These are phyloP conservation scores for Butyriboletus loyo DNA, from an alignment of 768 basidiomycete genomes.

Conservation along the genomic window DNA sequence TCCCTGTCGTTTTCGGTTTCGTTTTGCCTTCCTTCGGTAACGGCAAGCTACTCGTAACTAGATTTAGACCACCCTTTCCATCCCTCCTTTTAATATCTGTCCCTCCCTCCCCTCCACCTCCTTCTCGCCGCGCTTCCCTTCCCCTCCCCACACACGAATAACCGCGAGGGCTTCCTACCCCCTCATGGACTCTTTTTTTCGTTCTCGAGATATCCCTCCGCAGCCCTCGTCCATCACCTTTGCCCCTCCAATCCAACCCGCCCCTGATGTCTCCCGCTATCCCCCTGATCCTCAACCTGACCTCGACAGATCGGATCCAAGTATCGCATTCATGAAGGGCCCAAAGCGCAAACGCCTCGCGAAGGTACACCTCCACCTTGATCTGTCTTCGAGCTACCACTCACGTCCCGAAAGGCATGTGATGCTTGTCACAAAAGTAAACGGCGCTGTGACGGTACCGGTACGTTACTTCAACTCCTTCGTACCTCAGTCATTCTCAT, in stretches of 20 bases:
- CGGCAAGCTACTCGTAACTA: slow-evolving; percentile 25
- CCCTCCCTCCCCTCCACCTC: slow-evolving; percentile 1
- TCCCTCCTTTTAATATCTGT: slow-evolving; percentile 26
- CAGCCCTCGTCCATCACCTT: slow-evolving; percentile 24
- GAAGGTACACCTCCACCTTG: slow-evolving; percentile 36
- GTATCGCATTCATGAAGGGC: slow-evolving; percentile 46
- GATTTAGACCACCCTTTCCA: slow-evolving; percentile 29
- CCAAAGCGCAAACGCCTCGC: slow-evolving; percentile 54
- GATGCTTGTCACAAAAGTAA: slow-evolving; percentile 86
- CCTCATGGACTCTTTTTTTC: slow-evolving; percentile 38
- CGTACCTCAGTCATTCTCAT: slow-evolving; percentile 5
- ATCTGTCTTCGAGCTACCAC: not conserved
- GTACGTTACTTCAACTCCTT: slow-evolving; percentile 37
- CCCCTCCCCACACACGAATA: not conserved
- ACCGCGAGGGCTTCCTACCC: not conserved
- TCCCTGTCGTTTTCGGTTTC: slow-evolving; percentile 17
- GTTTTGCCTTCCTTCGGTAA: slow-evolving; percentile 21
- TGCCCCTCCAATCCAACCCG: slow-evolving; percentile 17
- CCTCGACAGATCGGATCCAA: slow-evolving; percentile 30
- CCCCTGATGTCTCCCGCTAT: slow-evolving; percentile 20
- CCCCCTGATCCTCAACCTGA: slow-evolving; percentile 20
- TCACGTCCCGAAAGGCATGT: slow-evolving; percentile 49
- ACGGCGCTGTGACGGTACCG: slow-evolving; percentile 78
- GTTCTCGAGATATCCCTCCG: slow-evolving; percentile 17
- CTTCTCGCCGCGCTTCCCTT: slow-evolving; percentile 1